Evolutionary conservation across 2,329 filamentous ascomycete genomes (phyloP), one percentile per base, ranked within the genome.

Genomic region (Fusarium protoensiforme): DNA sequence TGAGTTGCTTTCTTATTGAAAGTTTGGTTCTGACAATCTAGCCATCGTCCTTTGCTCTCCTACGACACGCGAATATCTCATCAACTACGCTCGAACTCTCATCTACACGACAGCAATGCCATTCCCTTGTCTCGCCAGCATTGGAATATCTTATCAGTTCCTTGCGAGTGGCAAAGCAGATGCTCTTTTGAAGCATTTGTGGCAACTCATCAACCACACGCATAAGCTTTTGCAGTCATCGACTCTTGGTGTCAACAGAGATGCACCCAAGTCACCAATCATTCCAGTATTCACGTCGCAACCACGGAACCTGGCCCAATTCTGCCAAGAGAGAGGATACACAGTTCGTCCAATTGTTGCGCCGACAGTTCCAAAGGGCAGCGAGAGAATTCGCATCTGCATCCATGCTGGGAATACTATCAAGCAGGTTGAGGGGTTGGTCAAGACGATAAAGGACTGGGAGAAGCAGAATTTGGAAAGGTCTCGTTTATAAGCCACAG

Each of bases 101-200:
- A 94, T 94, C 63, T 95, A 94, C 79, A 94, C 92, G 0, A 94
- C 92, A 0, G 91, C 92, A 33, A 87, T 93, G 82, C 87, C 90
- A 0, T 89, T 90, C 43, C 88, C 91, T 0, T 85, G 87, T 2
- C 84, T 93, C 2, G 88, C 88, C 0, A 87, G 87, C 16, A 91
- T 93, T 61, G 83, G 85, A 46, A 85, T 88, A 0, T 85, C 87
- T 0, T 93, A 92, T 75, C 84, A 86, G 9, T 86, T 91, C 35
- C 82, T 94, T n/a, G 78, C 78, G 10, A 79, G 81, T 2, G 89
- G 88, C 0, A 78, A 83, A 35, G 89, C 87, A 0, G 84, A 87
- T 16, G 35, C 57, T 3, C 73, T 81, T 14, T 54, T 78, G 0
- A 27, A 46, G 0, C 75, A 86, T 10, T 68, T 83, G 0, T 83